Evolutionary conservation across 768 basidiomycete species (phyloP).

Genomic region (Clitopilus hobsonii): DNA sequence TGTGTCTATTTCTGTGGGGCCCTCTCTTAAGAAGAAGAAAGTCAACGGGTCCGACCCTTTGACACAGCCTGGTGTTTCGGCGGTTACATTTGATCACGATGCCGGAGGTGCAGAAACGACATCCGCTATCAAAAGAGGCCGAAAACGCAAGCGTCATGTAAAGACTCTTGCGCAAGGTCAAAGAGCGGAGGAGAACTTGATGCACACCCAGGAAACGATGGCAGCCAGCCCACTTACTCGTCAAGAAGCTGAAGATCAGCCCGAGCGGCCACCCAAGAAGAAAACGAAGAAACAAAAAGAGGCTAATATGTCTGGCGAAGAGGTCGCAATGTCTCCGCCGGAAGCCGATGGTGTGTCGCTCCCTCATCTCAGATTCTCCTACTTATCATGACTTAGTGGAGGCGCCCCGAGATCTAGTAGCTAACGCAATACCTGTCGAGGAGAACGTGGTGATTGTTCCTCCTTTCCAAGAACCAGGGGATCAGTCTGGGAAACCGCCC

Average conservation of each 20-base stretch:
- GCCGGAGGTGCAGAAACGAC: not conserved
- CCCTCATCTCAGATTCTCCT: no score
- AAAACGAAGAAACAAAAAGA: slow-evolving; percentile 13
- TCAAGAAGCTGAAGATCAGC: no score
- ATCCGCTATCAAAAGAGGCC: not conserved
- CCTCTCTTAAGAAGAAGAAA: not conserved
- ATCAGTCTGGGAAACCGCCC: slow-evolving; percentile 3
- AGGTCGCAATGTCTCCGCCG: no score
- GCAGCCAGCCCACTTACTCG: no score
- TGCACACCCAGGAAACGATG: no score
- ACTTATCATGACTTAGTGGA: no score
- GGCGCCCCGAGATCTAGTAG: no score
- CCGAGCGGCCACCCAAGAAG: slow-evolving; percentile 6
- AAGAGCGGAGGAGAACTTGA: no score
- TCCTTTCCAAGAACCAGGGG: not conserved
- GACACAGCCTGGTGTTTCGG: not conserved
- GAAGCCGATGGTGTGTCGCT: no score
- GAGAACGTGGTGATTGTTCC: no score
- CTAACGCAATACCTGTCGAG: no score
- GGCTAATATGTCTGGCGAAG: not conserved
- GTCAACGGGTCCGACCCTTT: not conserved
- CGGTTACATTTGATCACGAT: not conserved
- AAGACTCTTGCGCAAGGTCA: not conserved
- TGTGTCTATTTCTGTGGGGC: not conserved
- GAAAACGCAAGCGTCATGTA: not conserved